Evolutionary conservation across 495 filamentous ascomycete genomes (phyloP).

Genomic region (Staphylotrichum longicolle): DNA sequence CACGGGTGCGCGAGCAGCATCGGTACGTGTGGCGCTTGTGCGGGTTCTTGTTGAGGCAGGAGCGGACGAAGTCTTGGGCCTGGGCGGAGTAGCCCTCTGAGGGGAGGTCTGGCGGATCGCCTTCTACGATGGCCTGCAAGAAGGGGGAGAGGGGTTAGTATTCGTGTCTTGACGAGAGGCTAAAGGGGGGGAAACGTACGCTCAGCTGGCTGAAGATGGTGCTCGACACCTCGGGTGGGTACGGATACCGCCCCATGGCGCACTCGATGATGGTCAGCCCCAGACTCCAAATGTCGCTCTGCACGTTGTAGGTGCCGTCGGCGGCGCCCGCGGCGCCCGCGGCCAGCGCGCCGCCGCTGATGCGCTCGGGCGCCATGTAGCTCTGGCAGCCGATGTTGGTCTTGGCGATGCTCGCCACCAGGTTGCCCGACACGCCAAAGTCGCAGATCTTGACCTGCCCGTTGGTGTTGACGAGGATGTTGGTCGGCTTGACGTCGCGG

Average conservation of each 20-base stretch:
- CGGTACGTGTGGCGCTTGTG: slow-evolving; percentile 84
- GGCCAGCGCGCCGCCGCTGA: slow-evolving; percentile 77
- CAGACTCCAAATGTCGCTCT: slow-evolving; percentile 97
- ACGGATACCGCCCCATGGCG: slow-evolving; percentile 91
- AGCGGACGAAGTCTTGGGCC: slow-evolving; percentile 81
- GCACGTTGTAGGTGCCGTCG: slow-evolving; percentile 91
- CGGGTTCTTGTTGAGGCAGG: slow-evolving; percentile 90
- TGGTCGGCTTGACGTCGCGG: slow-evolving; percentile 97
- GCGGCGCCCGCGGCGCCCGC: slow-evolving; percentile 56
- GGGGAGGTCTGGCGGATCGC: slow-evolving; percentile 85
- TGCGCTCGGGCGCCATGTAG: slow-evolving; percentile 98
- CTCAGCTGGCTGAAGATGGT: slow-evolving; percentile 98
- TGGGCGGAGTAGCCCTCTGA: slow-evolving; percentile 69
- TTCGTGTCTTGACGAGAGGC: not conserved
- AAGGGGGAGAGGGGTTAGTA: slow-evolving; percentile 10
- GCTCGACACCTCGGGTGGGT: slow-evolving; percentile 96
- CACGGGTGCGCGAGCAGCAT: slow-evolving; percentile 87
- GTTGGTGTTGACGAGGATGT: slow-evolving; percentile 85
- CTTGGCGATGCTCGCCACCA: slow-evolving; percentile 96
- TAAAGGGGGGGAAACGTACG: slow-evolving; percentile 57
- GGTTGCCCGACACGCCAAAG: slow-evolving; percentile 94
- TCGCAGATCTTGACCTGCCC: slow-evolving; percentile 98
- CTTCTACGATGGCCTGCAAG: slow-evolving; percentile 89
- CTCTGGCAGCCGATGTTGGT: slow-evolving; percentile 99
- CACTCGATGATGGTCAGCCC: slow-evolving; percentile 96